A percentile compares a stretch with the other conserved stretches of the same genome.
phyloP scores from a whole-genome alignment of 1,284 basidiomycete genomes.

The Papiliotrema terrestris region DNA sequence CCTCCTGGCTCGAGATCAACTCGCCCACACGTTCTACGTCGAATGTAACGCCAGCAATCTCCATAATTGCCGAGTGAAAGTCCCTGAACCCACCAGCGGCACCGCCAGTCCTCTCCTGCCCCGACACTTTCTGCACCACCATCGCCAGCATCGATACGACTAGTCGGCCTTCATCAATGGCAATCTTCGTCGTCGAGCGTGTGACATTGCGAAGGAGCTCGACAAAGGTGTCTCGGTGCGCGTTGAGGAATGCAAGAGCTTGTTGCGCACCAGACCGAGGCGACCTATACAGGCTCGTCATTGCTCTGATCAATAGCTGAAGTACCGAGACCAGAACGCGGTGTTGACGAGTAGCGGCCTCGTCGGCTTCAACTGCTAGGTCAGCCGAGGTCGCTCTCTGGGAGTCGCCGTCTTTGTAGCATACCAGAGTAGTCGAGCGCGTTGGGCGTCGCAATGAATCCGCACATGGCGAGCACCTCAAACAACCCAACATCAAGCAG shows the following conservation, averaged over 20 bases:
- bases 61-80: constrained; percentile 75
- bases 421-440: constrained; percentile 65
- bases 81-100: constrained; percentile 68
- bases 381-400: not conserved
- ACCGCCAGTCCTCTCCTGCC: constrained; percentile 61
- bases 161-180: constrained; percentile 51
- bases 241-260: constrained; percentile 51
- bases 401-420: too few relatives aligned
- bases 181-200: constrained; percentile 44
- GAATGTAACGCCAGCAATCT: constrained; percentile 72
- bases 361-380: not conserved
- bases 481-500: constrained; percentile 77
- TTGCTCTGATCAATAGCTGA: constrained; percentile 31
- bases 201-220: constrained; percentile 50
- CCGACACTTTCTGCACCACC: constrained; percentile 50
- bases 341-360: constrained; percentile 36
- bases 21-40: constrained; percentile 62
- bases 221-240: constrained; percentile 55
- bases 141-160: constrained; percentile 51
- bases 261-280: constrained; percentile 30
- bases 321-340: constrained; percentile 33
- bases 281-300: constrained; percentile 29
- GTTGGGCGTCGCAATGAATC: constrained; percentile 78
- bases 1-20: constrained; percentile 65
- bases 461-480: constrained; percentile 74